phyloP scores from a whole-genome alignment of 495 filamentous ascomycete species.

The Aspergillus panamensis region DNA sequence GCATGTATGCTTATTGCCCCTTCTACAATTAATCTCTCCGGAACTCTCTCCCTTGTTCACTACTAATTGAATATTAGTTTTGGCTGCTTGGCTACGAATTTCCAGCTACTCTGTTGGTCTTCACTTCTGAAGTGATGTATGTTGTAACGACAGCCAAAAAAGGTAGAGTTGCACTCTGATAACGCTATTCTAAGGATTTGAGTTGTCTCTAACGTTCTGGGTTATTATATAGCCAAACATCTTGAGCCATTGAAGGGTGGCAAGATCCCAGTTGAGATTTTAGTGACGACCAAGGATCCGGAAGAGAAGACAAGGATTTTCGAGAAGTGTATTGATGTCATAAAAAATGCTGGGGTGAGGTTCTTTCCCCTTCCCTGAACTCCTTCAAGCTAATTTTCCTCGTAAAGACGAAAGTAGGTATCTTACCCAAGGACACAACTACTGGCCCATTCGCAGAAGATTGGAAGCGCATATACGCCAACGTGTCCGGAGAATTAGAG shows the following conservation, averaged over 20 bases:
- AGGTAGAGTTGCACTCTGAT: conserved; percentile 50
- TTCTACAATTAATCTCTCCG: neutral
- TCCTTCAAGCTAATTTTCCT: neutral
- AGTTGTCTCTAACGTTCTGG: neutral
- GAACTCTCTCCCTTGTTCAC: neutral
- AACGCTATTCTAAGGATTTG: neutral
- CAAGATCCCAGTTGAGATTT: conserved; percentile 82
- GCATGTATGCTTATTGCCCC: conserved; percentile 62
- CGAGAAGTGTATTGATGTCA: conserved; percentile 72
- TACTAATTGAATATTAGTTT: conserved; percentile 55
- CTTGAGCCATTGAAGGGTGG: conserved; percentile 89
- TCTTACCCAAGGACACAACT: conserved; percentile 76
- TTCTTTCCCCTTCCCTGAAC: neutral
- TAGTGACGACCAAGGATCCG: conserved; percentile 84
- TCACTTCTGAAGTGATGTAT: conserved; percentile 82
- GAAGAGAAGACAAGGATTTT: conserved; percentile 86
- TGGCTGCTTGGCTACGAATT: conserved; percentile 99
- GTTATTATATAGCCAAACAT: conserved; percentile 66
- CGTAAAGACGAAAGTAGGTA: conserved; percentile 77
- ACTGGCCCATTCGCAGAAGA: conserved; percentile 91
- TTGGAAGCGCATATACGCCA: conserved; percentile 79
- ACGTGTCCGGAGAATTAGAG: conserved; percentile 77
- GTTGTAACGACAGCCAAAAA: conserved; percentile 97
- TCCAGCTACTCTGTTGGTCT: conserved; percentile 86
- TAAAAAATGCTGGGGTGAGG: conserved; percentile 83